Evolutionary conservation across 2,329 filamentous ascomycete genomes (phyloP).

Genomic region (Aspergillus terreus): DNA sequence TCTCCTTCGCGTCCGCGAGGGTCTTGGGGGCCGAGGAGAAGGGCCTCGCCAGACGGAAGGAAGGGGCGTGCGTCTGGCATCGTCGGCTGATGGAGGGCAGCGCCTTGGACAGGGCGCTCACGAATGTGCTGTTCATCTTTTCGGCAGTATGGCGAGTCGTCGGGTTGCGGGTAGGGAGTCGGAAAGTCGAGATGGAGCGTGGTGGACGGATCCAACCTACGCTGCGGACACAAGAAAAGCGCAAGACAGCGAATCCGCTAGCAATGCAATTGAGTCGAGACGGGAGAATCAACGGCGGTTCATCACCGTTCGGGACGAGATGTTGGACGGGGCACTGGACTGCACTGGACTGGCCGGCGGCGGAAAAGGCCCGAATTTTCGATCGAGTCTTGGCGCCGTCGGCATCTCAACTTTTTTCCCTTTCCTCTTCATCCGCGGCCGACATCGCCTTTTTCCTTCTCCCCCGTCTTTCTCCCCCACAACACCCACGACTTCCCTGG

Average conservation of each 20-base stretch:
- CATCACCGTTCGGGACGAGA: neutral
- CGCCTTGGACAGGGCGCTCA: conserved; percentile 27
- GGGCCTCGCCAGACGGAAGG: conserved; percentile 21
- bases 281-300: neutral
- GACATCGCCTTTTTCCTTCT: conserved; percentile 21
- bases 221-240: neutral
- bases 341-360: conserved; percentile 16
- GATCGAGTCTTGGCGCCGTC: conserved; percentile 29
- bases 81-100: conserved; percentile 30
- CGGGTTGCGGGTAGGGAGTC: neutral
- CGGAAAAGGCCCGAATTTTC: conserved; percentile 32
- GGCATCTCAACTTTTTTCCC: conserved; percentile 32
- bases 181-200: neutral
- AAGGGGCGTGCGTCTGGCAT: conserved; percentile 19
- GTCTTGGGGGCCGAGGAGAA: conserved; percentile 32
- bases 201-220: neutral
- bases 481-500: conserved; percentile 5
- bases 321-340: conserved; percentile 7
- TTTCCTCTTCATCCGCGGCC: conserved; percentile 24
- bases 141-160: conserved; percentile 4
- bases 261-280: neutral
- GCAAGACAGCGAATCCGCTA: neutral
- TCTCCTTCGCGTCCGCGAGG: conserved; percentile 16
- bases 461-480: conserved; percentile 19
- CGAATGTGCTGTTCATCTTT: conserved; percentile 32